A percentile compares a stretch with the other conserved stretches of the same genome.
Evolutionary conservation across 2,329 filamentous ascomycete genomes (phyloP).

Genomic region (Aspergillus sp.): DNA sequence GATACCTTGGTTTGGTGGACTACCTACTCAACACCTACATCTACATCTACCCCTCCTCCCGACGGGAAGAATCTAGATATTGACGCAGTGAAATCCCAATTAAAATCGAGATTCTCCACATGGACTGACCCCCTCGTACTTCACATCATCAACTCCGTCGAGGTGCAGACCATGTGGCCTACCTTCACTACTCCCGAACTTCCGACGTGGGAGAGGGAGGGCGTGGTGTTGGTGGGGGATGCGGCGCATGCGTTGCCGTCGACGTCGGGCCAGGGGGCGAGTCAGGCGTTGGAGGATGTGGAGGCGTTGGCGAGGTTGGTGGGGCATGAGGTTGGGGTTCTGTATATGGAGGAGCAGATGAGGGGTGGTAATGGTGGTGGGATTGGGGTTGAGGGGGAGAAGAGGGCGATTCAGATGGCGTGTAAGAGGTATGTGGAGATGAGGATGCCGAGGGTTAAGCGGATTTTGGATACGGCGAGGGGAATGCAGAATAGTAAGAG

Average conservation of each 20-base stretch:
- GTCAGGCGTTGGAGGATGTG: slow-evolving; percentile 59
- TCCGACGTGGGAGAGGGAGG: slow-evolving; percentile 49
- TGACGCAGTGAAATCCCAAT: neutral
- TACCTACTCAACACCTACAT: slow-evolving; percentile 40
- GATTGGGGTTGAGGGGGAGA: slow-evolving; percentile 8
- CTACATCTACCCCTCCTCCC: slow-evolving; percentile 29
- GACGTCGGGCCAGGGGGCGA: slow-evolving; percentile 57
- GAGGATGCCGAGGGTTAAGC: slow-evolving; percentile 36
- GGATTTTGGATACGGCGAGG: slow-evolving; percentile 35
- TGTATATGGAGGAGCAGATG: neutral
- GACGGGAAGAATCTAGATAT: too few relatives aligned
- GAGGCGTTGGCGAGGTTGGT: slow-evolving; percentile 50
- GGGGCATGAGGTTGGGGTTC: slow-evolving; percentile 20
- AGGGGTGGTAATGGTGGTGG: neutral
- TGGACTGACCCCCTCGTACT: slow-evolving; percentile 52
- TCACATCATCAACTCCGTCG: slow-evolving; percentile 41
- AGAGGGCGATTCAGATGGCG: slow-evolving; percentile 28
- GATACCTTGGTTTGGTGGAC: slow-evolving; percentile 50
- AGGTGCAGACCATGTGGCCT: slow-evolving; percentile 50
- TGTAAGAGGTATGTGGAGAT: slow-evolving; percentile 33
- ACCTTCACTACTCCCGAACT: slow-evolving; percentile 52
- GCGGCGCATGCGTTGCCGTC: slow-evolving; percentile 60
- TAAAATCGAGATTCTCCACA: slow-evolving; percentile 44
- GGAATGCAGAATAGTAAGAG: slow-evolving; percentile 38
- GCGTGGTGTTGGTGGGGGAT: slow-evolving; percentile 58